Percentiles rank a stretch among this genome's conserved stretches.
phyloP scores from a whole-genome alignment of 2,329 filamentous ascomycete genomes.

The Coniochaeta prunicola region DNA sequence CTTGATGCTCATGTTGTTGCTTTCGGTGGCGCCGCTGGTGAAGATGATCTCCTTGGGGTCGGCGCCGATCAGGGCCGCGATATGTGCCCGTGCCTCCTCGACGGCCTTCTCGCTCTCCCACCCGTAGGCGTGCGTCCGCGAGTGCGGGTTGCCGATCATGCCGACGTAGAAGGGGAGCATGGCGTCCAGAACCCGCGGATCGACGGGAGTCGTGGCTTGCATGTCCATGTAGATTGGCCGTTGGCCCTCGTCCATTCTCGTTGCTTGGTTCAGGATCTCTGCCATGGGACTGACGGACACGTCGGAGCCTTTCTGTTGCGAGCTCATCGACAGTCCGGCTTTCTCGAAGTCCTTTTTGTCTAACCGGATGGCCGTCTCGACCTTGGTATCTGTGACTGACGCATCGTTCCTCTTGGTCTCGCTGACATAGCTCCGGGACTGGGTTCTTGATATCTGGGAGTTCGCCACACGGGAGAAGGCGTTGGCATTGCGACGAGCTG shows the following conservation, averaged over 20 bases:
- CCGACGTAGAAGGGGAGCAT: conserved; percentile 95
- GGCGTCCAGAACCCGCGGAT: conserved; percentile 88
- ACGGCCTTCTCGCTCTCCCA: conserved; percentile 97
- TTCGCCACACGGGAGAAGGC: conserved; percentile 24
- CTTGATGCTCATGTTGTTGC: conserved; percentile 99
- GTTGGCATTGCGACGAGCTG: conserved; percentile 18
- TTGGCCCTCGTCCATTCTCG: conserved; percentile 85
- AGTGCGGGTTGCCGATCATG: conserved; percentile 94
- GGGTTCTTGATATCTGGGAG: conserved; percentile 14
- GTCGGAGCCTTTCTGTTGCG: conserved; percentile 43
- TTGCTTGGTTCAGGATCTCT: conserved; percentile 85
- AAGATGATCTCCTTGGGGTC: conserved; percentile 98
- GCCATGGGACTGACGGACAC: conserved; percentile 76
- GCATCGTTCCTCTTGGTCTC: conserved; percentile 73
- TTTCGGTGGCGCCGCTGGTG: conserved; percentile 95
- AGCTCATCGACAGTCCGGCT: conserved; percentile 48
- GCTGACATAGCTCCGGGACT: conserved; percentile 66
- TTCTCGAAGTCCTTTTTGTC: conserved; percentile 78
- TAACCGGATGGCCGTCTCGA: conserved; percentile 77
- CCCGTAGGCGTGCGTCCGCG: conserved; percentile 92
- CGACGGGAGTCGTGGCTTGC: conserved; percentile 93
- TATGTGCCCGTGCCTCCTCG: conserved; percentile 75
- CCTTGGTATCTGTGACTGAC: conserved; percentile 74
- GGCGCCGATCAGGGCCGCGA: conserved; percentile 83
- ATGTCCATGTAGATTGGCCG: conserved; percentile 97